These are phyloP conservation scores for Chionographis japonica DNA, from an alignment of 106 monocot genomes.

Conservation along the genomic window DNA sequence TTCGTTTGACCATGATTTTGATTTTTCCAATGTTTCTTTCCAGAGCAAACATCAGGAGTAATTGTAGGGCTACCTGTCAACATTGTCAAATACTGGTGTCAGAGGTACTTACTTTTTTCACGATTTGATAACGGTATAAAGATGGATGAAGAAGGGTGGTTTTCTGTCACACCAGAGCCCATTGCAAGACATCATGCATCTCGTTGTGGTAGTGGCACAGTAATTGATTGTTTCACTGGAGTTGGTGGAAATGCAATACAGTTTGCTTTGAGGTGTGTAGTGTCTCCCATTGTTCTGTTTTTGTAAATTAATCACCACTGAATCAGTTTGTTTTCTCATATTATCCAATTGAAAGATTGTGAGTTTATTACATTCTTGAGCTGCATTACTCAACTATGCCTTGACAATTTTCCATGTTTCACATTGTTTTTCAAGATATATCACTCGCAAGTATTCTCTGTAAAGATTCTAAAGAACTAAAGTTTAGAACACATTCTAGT, in stretches of 20 bases:
- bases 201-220: slow-evolving; percentile 52
- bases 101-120: slow-evolving; percentile 85
- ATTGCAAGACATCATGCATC: slow-evolving; percentile 92
- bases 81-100: slow-evolving; percentile 82
- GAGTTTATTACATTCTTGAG: too few species aligned
- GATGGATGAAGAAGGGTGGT: slow-evolving; percentile 99
- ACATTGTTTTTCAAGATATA: too few species aligned
- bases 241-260: slow-evolving; percentile 97
- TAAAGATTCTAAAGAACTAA: too few species aligned
- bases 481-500: too few species aligned
- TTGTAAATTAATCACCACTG: not conserved
- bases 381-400: too few species aligned
- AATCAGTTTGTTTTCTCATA: not conserved
- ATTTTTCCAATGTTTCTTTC: slow-evolving; percentile 10
- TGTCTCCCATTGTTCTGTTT: slow-evolving; percentile 1
- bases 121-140: slow-evolving; percentile 82
- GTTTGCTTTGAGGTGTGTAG: slow-evolving; percentile 75
- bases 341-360: too few species aligned
- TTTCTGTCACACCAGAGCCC: slow-evolving; percentile 91
- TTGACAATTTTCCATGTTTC: too few species aligned
- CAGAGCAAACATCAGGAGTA: slow-evolving; percentile 35
- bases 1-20: not conserved
- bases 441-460: too few species aligned
- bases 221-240: slow-evolving; percentile 87
- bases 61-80: slow-evolving; percentile 17